Evolutionary conservation across 176 grass and related monocot species (phyloP), one percentile per base, ranked within the genome.

Genomic region (Aechmea fasciata): DNA sequence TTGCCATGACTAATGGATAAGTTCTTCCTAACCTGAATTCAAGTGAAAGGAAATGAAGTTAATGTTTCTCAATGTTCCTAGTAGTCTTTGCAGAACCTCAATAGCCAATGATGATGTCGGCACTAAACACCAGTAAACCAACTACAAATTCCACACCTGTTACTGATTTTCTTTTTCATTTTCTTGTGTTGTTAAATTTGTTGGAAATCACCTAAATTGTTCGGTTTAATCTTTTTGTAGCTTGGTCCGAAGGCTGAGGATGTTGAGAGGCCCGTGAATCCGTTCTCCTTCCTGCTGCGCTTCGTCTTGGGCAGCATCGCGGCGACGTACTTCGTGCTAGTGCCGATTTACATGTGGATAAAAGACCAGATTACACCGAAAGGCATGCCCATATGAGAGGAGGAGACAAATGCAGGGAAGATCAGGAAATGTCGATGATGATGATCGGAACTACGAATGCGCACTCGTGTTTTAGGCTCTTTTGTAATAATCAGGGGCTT

Each of bases 341-440:
- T 99, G 70, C 94, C 94, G 29, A 82, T 99, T 69, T 99, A 99
- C 77, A 99, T 99, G 94, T 99, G 94, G 94, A 88, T 93, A 71
- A 99, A 99, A 79, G 94, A 99, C 70, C 84, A 90, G 79, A 90
- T 99, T 64, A 72, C 85, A 33, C 89, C 94, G 48, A 99, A 99
- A 88, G 89, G 94, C 75, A 84, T 73, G 82, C 94, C 94, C 0
- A 96, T 96, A 78, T 96, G 66, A 82, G 18, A 52, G 69, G 19
- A 14, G 70, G 55, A 20, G 17, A 61, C 7, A 2, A n/a, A 12
- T 55, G 52, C 52, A n/a, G 15, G 52, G 12, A 55, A 55, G 5
- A 7, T 41, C 6, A 41, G 33, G 33, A 3, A 41, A 6, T 23
- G 33, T 7, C 7, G 33, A 41, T 41, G 33, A 41, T 41, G 33